A percentile compares a stretch with the other conserved stretches of the same genome.
These are phyloP conservation scores for Cochliopodium minus DNA, from an alignment of 208 protist species.

Conservation along the genomic window DNA sequence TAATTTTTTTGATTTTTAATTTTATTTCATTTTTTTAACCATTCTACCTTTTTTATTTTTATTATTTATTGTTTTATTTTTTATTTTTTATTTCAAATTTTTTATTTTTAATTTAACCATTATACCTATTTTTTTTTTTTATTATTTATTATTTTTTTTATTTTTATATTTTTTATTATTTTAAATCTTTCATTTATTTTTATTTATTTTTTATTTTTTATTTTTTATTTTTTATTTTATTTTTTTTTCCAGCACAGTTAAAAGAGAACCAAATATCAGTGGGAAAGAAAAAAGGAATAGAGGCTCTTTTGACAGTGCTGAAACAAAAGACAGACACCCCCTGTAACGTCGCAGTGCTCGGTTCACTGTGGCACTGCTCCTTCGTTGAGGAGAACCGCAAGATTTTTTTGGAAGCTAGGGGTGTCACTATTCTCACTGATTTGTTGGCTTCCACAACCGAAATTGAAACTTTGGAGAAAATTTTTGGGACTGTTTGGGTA, in stretches of 20 bases:
- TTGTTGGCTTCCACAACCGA: no score
- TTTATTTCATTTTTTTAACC: constrained; percentile 8
- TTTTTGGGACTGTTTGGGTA: not conserved
- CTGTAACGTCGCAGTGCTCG: no score
- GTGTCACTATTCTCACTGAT: no score
- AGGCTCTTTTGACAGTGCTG: no score
- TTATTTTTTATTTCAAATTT: constrained; percentile 9
- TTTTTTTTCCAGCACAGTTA: no score
- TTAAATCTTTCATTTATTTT: not conserved
- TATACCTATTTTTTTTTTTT: constrained; percentile 10
- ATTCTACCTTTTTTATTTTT: constrained; percentile 9
- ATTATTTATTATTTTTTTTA: constrained; percentile 5
- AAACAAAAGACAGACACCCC: no score
- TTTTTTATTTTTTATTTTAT: constrained; percentile 9
- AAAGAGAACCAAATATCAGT: no score
- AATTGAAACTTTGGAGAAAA: not conserved
- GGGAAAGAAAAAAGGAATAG: no score
- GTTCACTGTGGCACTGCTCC: no score
- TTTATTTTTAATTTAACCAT: not conserved
- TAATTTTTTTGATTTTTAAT: constrained; percentile 7
- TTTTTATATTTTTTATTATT: not conserved
- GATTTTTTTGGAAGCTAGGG: no score
- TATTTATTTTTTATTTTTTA: constrained; percentile 8
- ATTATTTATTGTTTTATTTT: constrained; percentile 8
- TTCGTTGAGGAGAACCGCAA: no score